These are phyloP conservation scores for Oryza nivara DNA, from an alignment of 176 grass and related monocot genomes.

Conservation along the genomic window DNA sequence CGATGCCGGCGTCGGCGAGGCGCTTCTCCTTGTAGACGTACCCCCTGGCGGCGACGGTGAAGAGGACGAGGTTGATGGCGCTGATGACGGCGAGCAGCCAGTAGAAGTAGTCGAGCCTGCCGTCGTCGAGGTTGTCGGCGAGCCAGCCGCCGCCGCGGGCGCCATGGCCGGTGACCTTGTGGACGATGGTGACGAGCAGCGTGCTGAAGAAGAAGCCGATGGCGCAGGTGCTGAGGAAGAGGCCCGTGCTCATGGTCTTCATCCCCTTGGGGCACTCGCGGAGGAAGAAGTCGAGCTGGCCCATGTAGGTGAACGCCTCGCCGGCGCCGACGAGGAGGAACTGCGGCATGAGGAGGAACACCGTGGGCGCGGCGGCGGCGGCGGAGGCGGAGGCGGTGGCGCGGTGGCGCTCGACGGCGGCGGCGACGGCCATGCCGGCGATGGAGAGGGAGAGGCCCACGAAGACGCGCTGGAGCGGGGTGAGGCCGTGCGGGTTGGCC, in stretches of 20 bases:
- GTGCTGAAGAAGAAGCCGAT: conserved; percentile 95
- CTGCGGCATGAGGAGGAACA: conserved; percentile 91
- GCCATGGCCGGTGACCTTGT: conserved; percentile 56
- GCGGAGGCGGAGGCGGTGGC: neutral
- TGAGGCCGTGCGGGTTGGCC: conserved; percentile 72
- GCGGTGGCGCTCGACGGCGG: conserved; percentile 64
- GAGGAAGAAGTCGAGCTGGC: conserved; percentile 93
- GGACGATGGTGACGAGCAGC: conserved; percentile 67
- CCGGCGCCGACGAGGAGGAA: conserved; percentile 88
- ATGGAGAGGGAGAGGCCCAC: conserved; percentile 75
- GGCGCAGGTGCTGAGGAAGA: conserved; percentile 92
- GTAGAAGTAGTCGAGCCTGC: conserved; percentile 92
- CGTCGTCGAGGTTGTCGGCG: conserved; percentile 71
- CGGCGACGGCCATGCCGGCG: conserved; percentile 70
- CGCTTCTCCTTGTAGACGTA: conserved; percentile 95
- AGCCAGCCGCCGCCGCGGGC: conserved; percentile 64
- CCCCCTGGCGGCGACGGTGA: conserved; percentile 56
- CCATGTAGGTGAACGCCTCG: conserved; percentile 97
- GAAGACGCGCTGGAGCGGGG: conserved; percentile 79
- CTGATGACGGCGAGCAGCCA: conserved; percentile 78
- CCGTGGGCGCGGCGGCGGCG: conserved; percentile 35
- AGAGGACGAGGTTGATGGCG: conserved; percentile 51
- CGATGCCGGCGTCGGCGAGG: conserved; percentile 55
- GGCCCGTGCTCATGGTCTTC: conserved; percentile 98
- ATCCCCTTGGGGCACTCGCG: conserved; percentile 95